Conservation (phyloP, 106 monocot species). For the Chionographis japonica region DNA sequence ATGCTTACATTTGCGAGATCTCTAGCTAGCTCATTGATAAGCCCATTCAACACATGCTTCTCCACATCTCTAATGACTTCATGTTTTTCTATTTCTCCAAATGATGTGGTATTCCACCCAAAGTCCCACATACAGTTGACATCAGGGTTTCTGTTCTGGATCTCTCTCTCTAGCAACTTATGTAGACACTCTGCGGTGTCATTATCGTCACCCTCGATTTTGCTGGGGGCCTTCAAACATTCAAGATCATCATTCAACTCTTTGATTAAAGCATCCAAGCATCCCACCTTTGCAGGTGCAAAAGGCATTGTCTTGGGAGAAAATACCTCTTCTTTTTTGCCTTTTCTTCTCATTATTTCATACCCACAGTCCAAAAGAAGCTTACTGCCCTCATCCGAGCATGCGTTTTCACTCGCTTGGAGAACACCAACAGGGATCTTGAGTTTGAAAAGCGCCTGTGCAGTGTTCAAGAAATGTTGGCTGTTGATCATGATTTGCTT, state of each 20-base stretch:
- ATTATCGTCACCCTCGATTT: conserved; percentile 4
- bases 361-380: conserved; percentile 39
- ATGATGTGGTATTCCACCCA: conserved; percentile 34
- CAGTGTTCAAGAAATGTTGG: conserved; percentile 43
- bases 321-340: conserved; percentile 28
- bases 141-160: conserved; percentile 37
- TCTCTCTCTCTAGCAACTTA: conserved; percentile 44
- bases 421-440: conserved; percentile 28
- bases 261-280: conserved; percentile 40
- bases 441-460: conserved; percentile 39
- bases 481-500: conserved; percentile 34
- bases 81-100: conserved; percentile 32
- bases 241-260: conserved; percentile 52
- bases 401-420: conserved; percentile 18
- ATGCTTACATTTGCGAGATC: conserved; percentile 28
- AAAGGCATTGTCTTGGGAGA: background rate
- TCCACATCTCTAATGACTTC: conserved; percentile 50
- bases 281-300: conserved; percentile 12
- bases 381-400: conserved; percentile 20
- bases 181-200: conserved; percentile 30
- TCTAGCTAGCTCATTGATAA: conserved; percentile 49
- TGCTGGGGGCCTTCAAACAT: conserved; percentile 20
- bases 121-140: conserved; percentile 71
- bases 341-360: conserved; percentile 67
- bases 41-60: conserved; percentile 45